Evolutionary conservation across 2,329 filamentous ascomycete genomes (phyloP).

Genomic region (Aspergillus fischeri): DNA sequence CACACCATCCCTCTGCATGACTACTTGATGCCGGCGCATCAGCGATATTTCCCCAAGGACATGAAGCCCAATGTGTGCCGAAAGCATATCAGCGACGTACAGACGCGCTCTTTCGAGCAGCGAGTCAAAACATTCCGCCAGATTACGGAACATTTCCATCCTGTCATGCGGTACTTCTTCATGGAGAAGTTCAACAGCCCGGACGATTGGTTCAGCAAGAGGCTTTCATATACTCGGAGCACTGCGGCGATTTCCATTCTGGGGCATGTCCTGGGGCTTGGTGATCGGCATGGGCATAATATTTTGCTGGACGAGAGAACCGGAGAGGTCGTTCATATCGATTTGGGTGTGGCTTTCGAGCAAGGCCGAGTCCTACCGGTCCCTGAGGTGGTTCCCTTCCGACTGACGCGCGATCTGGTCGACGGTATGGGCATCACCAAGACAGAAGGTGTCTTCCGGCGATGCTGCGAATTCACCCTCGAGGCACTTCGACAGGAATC

Average conservation of each 20-base stretch:
- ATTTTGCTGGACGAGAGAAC: constrained; percentile 86
- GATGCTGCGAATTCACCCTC: constrained; percentile 97
- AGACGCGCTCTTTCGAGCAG: constrained; percentile 64
- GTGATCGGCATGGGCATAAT: constrained; percentile 94
- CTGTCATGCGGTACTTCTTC: constrained; percentile 95
- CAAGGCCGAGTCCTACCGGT: constrained; percentile 92
- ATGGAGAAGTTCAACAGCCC: constrained; percentile 91
- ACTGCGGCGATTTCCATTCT: constrained; percentile 95
- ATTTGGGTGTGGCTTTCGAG: constrained; percentile 95
- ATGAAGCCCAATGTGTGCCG: constrained; percentile 71
- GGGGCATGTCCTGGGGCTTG: constrained; percentile 85
- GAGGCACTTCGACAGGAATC: constrained; percentile 92
- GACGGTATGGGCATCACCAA: constrained; percentile 96
- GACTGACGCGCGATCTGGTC: constrained; percentile 87
- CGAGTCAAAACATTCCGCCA: constrained; percentile 72
- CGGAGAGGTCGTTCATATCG: constrained; percentile 94
- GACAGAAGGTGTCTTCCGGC: constrained; percentile 91
- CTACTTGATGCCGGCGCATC: constrained; percentile 86
- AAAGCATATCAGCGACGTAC: constrained; percentile 71
- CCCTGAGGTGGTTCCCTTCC: constrained; percentile 93
- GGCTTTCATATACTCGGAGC: constrained; percentile 86
- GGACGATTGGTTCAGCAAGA: constrained; percentile 89
- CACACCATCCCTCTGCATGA: constrained; percentile 91
- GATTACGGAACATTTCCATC: constrained; percentile 77
- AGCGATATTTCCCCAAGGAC: constrained; percentile 79